Evolutionary conservation across 2,329 filamentous ascomycete species (phyloP).

Genomic region (Colletotrichum sp.): DNA sequence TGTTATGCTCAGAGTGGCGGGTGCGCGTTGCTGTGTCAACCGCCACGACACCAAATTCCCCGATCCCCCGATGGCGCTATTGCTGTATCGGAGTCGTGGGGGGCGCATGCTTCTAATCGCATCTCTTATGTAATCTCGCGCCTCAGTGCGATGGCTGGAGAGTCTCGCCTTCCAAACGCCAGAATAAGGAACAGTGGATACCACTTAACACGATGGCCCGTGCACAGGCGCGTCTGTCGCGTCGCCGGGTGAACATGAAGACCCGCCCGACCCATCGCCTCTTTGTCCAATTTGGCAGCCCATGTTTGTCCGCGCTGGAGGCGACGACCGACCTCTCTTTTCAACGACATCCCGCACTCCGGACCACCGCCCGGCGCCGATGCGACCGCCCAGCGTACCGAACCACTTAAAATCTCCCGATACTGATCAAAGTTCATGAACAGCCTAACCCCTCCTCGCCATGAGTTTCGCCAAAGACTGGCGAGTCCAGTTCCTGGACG

Average conservation of each 20-base stretch:
- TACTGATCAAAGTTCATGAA: neutral
- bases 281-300: neutral
- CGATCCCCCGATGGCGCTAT: constrained; percentile 17
- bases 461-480: constrained; percentile 3
- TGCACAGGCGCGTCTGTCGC: constrained; percentile 11
- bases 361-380: constrained; percentile 6
- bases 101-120: neutral
- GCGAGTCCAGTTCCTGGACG: constrained; percentile 4
- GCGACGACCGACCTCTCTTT: neutral
- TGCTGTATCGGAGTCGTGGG: neutral
- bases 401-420: neutral
- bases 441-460: neutral
- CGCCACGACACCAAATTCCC: constrained; percentile 6
- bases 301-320: neutral
- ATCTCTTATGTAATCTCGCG: neutral
- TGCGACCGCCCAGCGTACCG: neutral
- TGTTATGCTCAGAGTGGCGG: constrained; percentile 17
- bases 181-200: neutral
- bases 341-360: neutral
- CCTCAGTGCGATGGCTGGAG: neutral
- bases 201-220: constrained; percentile 21
- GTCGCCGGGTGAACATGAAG: constrained; percentile 22
- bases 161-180: neutral
- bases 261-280: neutral
- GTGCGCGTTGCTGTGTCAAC: constrained; percentile 15